Percentiles rank a stretch among this genome's conserved stretches.
Conservation (phyloP, 176 grass and related monocot genomes). For the Thalia dealbata region DNA sequence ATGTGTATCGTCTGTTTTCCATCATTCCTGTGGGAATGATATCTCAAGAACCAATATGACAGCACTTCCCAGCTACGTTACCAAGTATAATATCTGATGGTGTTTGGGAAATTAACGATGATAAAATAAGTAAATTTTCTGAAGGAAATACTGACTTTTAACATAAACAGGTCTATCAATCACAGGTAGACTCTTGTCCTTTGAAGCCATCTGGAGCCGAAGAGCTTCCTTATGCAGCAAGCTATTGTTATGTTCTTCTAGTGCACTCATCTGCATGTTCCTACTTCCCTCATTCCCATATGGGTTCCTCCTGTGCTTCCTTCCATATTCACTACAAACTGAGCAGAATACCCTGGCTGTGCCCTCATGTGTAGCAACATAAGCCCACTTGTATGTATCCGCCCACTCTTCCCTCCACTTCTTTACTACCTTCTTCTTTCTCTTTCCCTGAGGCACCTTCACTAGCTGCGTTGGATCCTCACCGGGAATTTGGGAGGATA, state of each 20-base stretch:
- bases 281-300: constrained; percentile 97
- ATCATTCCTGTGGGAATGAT: too few species aligned
- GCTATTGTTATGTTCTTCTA: constrained; percentile 98
- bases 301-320: constrained; percentile 91
- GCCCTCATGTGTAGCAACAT: constrained; percentile 66
- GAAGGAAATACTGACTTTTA: constrained; percentile 49
- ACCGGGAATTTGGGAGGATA: constrained; percentile 36
- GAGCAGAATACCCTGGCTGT: constrained; percentile 92
- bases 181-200: constrained; percentile 54
- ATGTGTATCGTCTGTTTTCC: too few species aligned
- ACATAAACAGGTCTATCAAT: constrained; percentile 67
- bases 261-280: constrained; percentile 99
- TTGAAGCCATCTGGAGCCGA: constrained; percentile 68
- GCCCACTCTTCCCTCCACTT: constrained; percentile 98
- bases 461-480: constrained; percentile 41
- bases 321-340: constrained; percentile 88
- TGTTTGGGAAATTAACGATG: background rate
- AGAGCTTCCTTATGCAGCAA: constrained; percentile 97
- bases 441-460: constrained; percentile 52
- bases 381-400: constrained; percentile 96
- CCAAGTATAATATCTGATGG: background rate
- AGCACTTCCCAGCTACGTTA: background rate
- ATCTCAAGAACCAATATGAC: background rate
- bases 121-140: background rate
- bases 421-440: constrained; percentile 98